Percentiles rank a stretch among this genome's conserved stretches.
Conservation (phyloP, 495 filamentous ascomycete species). For the Monascus purpureus region DNA sequence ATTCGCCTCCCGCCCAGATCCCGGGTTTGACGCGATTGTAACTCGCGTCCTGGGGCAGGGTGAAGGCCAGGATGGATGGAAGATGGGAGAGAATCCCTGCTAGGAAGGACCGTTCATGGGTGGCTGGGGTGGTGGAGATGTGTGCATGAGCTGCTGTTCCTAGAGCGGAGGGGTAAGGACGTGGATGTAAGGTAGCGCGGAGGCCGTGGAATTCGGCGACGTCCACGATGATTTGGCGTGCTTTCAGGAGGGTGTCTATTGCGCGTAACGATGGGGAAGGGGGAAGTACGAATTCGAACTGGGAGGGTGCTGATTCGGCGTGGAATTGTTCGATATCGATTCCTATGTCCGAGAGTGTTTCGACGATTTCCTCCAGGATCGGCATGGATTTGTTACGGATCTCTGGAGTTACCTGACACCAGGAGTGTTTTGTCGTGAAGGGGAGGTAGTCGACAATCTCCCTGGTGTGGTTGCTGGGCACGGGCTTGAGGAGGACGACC, state of each 20-base stretch:
- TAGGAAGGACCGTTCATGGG: slow-evolving; percentile 19
- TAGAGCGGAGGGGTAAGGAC: slow-evolving; percentile 37
- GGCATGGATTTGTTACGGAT: slow-evolving; percentile 30
- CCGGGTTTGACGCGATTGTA: slow-evolving; percentile 27
- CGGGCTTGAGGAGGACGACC: slow-evolving; percentile 48
- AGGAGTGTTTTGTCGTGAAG: slow-evolving; percentile 33
- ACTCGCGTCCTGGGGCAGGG: slow-evolving; percentile 22
- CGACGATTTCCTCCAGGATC: slow-evolving; percentile 48
- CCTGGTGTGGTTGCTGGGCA: slow-evolving; percentile 4
- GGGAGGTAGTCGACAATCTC: slow-evolving; percentile 8
- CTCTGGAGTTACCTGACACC: slow-evolving; percentile 29
- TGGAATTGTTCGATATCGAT: slow-evolving; percentile 67
- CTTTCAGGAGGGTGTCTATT: slow-evolving; percentile 58
- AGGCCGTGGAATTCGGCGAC: slow-evolving; percentile 28
- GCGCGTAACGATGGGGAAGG: slow-evolving; percentile 51
- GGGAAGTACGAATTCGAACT: slow-evolving; percentile 69
- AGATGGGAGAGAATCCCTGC: slow-evolving; percentile 22
- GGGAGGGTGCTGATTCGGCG: slow-evolving; percentile 57
- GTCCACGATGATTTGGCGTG: slow-evolving; percentile 51
- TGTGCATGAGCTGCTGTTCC: slow-evolving; percentile 31
- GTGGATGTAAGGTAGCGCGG: slow-evolving; percentile 66
- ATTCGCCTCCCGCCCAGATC: slow-evolving; percentile 43
- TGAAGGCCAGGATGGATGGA: slow-evolving; percentile 22
- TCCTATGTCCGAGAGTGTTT: slow-evolving; percentile 40
- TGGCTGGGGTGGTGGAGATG: slow-evolving; percentile 21